Evolutionary conservation across 2,329 filamentous ascomycete species (phyloP), one percentile per base, ranked within the genome.

Genomic region (Alternaria alternata): DNA sequence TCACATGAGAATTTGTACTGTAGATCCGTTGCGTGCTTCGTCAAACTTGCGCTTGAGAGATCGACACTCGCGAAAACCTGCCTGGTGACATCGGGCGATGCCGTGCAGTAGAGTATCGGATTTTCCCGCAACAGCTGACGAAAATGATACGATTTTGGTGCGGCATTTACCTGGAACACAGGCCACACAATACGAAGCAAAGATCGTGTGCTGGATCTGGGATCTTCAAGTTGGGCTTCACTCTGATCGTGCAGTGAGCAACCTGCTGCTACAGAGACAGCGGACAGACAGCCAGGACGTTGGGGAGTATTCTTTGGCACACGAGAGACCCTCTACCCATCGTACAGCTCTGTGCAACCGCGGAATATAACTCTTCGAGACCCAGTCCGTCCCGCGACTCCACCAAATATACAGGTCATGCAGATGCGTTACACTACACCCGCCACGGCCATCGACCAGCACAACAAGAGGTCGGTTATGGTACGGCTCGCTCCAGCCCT

Each of bases 21-120:
- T 38, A 49, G 46, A 38, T 49, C 32, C 32, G 11, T n/a, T 36
- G 46, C 20, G 46, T 34, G 30, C 32, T 49, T 24, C 30, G 30
- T 49, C 46, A 26, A 14, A 26, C 46, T 49, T n/a, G 32, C 46
- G 46, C 46, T 49, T 49, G 46, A 49, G 46, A 16, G 46, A 49
- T 49, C 46, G 46, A 49, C 46, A 49, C 20, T 14, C 46, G 46
- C 46, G 20, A 49, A 49, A 49, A 36, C 30, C 46, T 49, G 46
- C 32, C 46, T 36, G 46, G 20, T 26, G 32, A 36, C 46, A 49
- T 49, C 46, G 46, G 46, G 46, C 46, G 46, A 49, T 49, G 30
- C 32, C 32, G 46, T 38, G 46, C 32, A 49, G 46, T 38, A 49
- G 32, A 22, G 22, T 18, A n/a, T 24, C 46, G 46, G 46, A 20